Base-by-base conservation (phyloP, 1,284 basidiomycete genomes). In the Schizophyllum amplum region DNA sequence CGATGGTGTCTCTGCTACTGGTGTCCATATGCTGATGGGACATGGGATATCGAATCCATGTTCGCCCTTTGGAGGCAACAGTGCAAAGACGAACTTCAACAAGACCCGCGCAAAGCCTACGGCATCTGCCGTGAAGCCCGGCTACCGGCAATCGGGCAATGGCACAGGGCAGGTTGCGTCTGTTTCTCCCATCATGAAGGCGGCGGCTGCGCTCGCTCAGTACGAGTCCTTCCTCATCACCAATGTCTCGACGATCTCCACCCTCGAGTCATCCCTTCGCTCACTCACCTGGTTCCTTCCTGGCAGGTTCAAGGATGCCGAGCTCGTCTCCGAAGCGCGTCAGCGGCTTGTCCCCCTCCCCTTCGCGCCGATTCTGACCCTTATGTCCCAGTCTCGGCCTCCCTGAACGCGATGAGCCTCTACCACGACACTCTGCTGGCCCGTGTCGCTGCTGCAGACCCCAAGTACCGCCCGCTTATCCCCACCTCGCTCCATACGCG, bases 271-370 rank as follows among this genome's bases (percentile, higher is more conserved):
- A 33, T 86, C 90, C 11, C 74, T 98, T 61, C 80, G 93, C 59
- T 94, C 92, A 59, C 75, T 97, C 63, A 95, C 93, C 46, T 98
- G 94, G 91, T 87, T 98, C 64, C 78, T 98, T 23, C 94, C 95
- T 21, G 95, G 94, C 61, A 82, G 94, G 60, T 98, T 98, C 81
- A 93, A 94, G 70, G 95, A 98, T 79, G 92, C 94, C 55, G 95
- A 98, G 71, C 77, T 98, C 58, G 92, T 89, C 56, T 93, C 90
- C 42, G 94, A 95, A 80, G 84, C 89, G 67, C 76, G 93, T 94
- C 64, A 83, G 92, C 88, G 54, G 53, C 55, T 58, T 60, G 57
- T 62, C 55, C 60, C 57, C 62, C 55, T 58, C 13, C 56, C 55
- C 55, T 49, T 51, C 61, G 53, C 51, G 56, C 50, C 60, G 54